These are phyloP conservation scores for Saturnispora besseyi DNA, from an alignment of 805 yeast genomes.

Conservation along the genomic window DNA sequence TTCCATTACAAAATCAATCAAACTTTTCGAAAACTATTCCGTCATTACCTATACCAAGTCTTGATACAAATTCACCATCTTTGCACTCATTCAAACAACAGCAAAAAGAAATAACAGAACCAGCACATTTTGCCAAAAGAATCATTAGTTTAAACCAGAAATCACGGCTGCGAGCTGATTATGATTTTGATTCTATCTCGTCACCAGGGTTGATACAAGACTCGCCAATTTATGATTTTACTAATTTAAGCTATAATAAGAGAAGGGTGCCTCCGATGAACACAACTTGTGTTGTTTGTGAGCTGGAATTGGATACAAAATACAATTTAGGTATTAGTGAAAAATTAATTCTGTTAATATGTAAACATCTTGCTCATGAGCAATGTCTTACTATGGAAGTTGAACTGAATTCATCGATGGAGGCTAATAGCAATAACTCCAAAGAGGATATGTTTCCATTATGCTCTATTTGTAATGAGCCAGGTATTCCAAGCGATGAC, in stretches of 20 bases:
- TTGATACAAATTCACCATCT: too few relatives aligned
- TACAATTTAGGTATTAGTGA: slow-evolving; percentile 32
- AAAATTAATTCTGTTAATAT: slow-evolving; percentile 37
- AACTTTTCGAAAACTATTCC: too few relatives aligned
- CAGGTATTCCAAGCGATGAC: slow-evolving; percentile 20
- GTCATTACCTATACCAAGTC: too few relatives aligned
- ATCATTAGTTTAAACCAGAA: too few relatives aligned
- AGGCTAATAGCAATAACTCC: slow-evolving; percentile 3
- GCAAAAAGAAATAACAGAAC: too few relatives aligned
- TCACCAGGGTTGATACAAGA: not conserved
- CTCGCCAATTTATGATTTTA: not conserved
- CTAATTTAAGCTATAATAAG: not conserved
- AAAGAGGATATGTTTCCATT: slow-evolving; percentile 18
- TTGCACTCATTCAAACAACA: too few relatives aligned
- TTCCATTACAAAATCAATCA: too few relatives aligned
- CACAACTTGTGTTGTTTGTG: slow-evolving; percentile 32
- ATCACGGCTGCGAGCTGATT: too few relatives aligned
- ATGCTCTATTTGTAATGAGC: slow-evolving; percentile 19
- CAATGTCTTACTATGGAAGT: slow-evolving; percentile 42
- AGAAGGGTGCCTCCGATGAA: slow-evolving; percentile 9
- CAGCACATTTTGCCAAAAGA: too few relatives aligned
- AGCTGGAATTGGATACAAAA: slow-evolving; percentile 39
- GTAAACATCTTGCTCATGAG: slow-evolving; percentile 51
- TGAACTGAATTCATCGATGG: slow-evolving; percentile 17
- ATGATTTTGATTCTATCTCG: not conserved